Conservation (phyloP, 2,329 filamentous ascomycete species). For the Neoascochyta sp. region DNA sequence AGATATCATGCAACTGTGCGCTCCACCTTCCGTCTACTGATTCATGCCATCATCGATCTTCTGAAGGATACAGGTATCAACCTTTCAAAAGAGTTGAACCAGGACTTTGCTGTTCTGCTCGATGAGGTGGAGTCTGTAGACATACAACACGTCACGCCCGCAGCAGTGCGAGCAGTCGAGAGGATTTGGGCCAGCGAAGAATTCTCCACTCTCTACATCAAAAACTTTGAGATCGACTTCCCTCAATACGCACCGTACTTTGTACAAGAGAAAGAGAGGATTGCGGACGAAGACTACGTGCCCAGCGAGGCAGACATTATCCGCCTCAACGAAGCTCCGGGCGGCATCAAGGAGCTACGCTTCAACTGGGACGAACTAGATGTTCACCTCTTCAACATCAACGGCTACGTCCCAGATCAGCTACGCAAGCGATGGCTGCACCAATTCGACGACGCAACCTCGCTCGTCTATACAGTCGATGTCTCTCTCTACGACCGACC, state of each 20-base stretch:
- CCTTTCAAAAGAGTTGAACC: slow-evolving; percentile 21
- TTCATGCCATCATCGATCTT: slow-evolving; percentile 36
- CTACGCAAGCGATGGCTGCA: slow-evolving; percentile 38
- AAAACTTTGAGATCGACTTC: slow-evolving; percentile 38
- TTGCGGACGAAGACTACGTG: slow-evolving; percentile 26
- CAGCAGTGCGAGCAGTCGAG: slow-evolving; percentile 25
- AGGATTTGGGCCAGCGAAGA: slow-evolving; percentile 28
- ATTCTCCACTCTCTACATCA: slow-evolving; percentile 32
- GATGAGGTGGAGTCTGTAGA: slow-evolving; percentile 33
- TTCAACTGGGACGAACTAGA: slow-evolving; percentile 36
- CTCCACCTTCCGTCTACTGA: slow-evolving; percentile 30
- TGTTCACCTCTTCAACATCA: slow-evolving; percentile 37
- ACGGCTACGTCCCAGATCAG: slow-evolving; percentile 27
- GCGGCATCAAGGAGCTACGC: slow-evolving; percentile 34
- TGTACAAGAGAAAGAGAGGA: slow-evolving; percentile 25
- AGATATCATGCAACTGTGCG: slow-evolving; percentile 24
- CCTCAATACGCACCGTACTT: slow-evolving; percentile 36
- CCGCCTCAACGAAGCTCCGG: slow-evolving; percentile 26
- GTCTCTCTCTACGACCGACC: slow-evolving; percentile 33
- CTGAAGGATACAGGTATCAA: slow-evolving; percentile 35
- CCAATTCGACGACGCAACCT: slow-evolving; percentile 32
- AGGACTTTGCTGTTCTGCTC: slow-evolving; percentile 32
- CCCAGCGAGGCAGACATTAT: slow-evolving; percentile 36
- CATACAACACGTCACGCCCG: slow-evolving; percentile 21
- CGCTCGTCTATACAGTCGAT: slow-evolving; percentile 34